phyloP scores from a whole-genome alignment of 495 filamentous ascomycete species.

The Collariella sp. region DNA sequence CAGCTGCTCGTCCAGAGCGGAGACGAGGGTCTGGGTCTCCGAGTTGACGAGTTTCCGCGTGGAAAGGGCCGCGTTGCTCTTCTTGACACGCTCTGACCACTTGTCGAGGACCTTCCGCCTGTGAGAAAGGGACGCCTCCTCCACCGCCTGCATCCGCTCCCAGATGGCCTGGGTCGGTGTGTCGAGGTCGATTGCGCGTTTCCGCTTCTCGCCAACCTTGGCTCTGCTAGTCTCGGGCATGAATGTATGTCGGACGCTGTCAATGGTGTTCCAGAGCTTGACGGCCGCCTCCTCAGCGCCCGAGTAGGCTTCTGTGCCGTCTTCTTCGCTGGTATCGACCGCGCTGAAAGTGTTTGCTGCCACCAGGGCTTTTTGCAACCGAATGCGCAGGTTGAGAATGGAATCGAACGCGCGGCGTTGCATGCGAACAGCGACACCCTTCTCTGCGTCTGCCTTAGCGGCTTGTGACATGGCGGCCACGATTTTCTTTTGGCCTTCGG shows the following conservation, averaged over 20 bases:
- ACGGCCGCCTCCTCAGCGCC: slow-evolving; percentile 84
- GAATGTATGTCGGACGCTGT: slow-evolving; percentile 55
- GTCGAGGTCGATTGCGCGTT: slow-evolving; percentile 44
- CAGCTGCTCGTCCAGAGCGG: slow-evolving; percentile 67
- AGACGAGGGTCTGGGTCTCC: slow-evolving; percentile 53
- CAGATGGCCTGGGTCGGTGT: slow-evolving; percentile 56
- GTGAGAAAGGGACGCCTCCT: slow-evolving; percentile 46
- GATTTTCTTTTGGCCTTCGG: slow-evolving; percentile 60
- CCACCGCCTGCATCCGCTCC: slow-evolving; percentile 55
- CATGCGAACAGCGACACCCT: slow-evolving; percentile 74
- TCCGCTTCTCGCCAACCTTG: slow-evolving; percentile 46
- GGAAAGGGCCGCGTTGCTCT: slow-evolving; percentile 33
- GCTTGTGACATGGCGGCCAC: slow-evolving; percentile 62
- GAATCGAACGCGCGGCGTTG: slow-evolving; percentile 81
- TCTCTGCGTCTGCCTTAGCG: slow-evolving; percentile 67
- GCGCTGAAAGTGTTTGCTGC: slow-evolving; percentile 67
- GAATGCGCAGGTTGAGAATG: slow-evolving; percentile 78
- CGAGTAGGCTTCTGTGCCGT: slow-evolving; percentile 44
- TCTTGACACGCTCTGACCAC: slow-evolving; percentile 54
- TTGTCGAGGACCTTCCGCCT: slow-evolving; percentile 54
- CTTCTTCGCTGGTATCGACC: slow-evolving; percentile 28
- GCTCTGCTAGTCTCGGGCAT: slow-evolving; percentile 27
- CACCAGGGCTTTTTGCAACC: slow-evolving; percentile 80
- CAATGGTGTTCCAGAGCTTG: slow-evolving; percentile 76
- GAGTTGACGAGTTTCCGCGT: slow-evolving; percentile 45